A percentile compares a stretch with the other conserved stretches of the same genome.
phyloP scores from a whole-genome alignment of 768 basidiomycete genomes.

The Antrodiella citrinella region DNA sequence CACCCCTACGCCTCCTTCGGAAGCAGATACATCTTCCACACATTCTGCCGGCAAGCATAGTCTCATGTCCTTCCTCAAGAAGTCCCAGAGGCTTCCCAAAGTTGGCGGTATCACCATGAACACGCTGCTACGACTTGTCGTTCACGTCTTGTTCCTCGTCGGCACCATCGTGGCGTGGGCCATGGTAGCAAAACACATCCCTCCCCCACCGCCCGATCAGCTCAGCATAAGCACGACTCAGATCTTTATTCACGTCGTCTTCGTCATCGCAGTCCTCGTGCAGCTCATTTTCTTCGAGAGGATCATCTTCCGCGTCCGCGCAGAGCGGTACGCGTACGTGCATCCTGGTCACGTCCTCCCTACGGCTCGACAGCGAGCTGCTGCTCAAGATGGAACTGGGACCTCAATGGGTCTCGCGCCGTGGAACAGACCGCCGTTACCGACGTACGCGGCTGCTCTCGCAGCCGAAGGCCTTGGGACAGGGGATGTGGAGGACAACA shows the following conservation, averaged over 20 bases:
- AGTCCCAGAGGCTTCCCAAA: constrained; percentile 28
- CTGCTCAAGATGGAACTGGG: constrained; percentile 5
- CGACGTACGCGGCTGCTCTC: constrained; percentile 65
- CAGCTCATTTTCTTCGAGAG: constrained; percentile 61
- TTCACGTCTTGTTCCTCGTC: constrained; percentile 30
- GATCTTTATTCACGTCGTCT: constrained; percentile 59
- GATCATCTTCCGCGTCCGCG: constrained; percentile 54
- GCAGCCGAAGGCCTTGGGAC: constrained; percentile 61
- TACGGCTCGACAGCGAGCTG: constrained; percentile 25
- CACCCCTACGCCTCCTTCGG: background rate
- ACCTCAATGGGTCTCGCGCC: constrained; percentile 34
- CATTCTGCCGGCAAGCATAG: constrained; percentile 23
- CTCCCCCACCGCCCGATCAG: constrained; percentile 6
- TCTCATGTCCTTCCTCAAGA: constrained; percentile 31
- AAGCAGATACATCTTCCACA: constrained; percentile 17
- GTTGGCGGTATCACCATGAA: constrained; percentile 35
- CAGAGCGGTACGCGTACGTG: constrained; percentile 49
- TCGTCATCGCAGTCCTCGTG: constrained; percentile 40
- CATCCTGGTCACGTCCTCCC: constrained; percentile 48
- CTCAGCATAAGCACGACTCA: constrained; percentile 10
- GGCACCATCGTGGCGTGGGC: constrained; percentile 54
- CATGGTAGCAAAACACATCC: constrained; percentile 25
- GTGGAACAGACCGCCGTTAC: constrained; percentile 64
- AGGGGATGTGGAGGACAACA: constrained; percentile 66
- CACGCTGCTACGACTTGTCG: constrained; percentile 34